These are phyloP conservation scores for Curvularia sp. DNA, from an alignment of 2,329 filamentous ascomycete species.

Conservation along the genomic window DNA sequence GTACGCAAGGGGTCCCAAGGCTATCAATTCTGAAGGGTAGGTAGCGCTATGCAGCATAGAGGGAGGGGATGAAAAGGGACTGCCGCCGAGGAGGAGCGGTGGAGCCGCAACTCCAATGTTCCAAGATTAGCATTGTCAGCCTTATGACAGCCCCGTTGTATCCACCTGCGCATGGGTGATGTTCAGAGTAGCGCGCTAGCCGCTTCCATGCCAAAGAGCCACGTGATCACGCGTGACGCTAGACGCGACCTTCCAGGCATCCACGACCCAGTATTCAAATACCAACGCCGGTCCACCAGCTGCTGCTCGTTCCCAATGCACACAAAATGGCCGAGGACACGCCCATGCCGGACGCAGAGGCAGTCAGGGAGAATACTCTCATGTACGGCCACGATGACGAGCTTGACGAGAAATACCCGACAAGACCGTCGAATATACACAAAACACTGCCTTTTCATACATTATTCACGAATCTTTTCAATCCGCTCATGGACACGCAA, in stretches of 20 bases:
- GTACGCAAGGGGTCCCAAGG: slow-evolving; percentile 14
- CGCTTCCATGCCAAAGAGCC: neutral
- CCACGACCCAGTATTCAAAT: slow-evolving; percentile 12
- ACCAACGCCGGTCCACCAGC: slow-evolving; percentile 1
- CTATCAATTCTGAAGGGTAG: slow-evolving; percentile 3
- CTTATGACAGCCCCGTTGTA: slow-evolving; percentile 12
- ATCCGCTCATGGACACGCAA: slow-evolving; percentile 79
- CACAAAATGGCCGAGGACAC: slow-evolving; percentile 41
- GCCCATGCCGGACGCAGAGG: slow-evolving; percentile 53
- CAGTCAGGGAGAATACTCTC: slow-evolving; percentile 56
- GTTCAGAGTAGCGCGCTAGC: slow-evolving; percentile 17
- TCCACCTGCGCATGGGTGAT: slow-evolving; percentile 15
- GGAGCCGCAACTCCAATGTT: slow-evolving; percentile 16
- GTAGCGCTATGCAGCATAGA: slow-evolving; percentile 14
- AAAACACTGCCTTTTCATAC: slow-evolving; percentile 83
- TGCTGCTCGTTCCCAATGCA: slow-evolving; percentile 18
- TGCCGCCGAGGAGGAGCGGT: slow-evolving; percentile 18
- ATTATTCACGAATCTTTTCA: slow-evolving; percentile 79
- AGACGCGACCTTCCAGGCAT: slow-evolving; percentile 24
- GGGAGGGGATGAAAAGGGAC: slow-evolving; percentile 25
- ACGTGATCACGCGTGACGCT: slow-evolving; percentile 28
- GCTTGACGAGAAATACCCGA: slow-evolving; percentile 68
- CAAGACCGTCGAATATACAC: slow-evolving; percentile 80
- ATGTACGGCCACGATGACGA: slow-evolving; percentile 58
- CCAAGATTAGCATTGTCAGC: slow-evolving; percentile 18